Evolutionary conservation across 2,329 filamentous ascomycete species (phyloP).

Genomic region (Ilyonectria sp.): DNA sequence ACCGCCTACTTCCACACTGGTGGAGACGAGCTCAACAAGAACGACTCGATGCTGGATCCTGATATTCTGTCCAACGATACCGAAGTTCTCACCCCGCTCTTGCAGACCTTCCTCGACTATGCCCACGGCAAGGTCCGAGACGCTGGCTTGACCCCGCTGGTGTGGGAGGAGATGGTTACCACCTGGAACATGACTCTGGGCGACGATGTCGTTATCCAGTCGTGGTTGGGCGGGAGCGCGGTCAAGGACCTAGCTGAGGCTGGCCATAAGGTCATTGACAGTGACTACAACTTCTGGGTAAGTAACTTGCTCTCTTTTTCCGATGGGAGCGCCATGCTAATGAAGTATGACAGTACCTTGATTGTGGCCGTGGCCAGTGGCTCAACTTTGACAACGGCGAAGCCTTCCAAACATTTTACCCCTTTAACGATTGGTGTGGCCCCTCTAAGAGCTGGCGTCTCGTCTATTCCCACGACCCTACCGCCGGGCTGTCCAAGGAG

Average conservation of each 20-base stretch:
- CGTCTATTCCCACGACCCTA: constrained; percentile 85
- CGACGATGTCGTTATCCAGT: constrained; percentile 81
- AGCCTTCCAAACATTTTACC: constrained; percentile 69
- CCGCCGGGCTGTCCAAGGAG: constrained; percentile 72
- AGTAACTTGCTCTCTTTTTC: constrained; percentile 55
- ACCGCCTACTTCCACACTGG: constrained; percentile 87
- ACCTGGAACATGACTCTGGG: constrained; percentile 84
- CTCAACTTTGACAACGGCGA: constrained; percentile 76
- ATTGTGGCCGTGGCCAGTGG: constrained; percentile 87
- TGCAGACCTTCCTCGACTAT: constrained; percentile 83
- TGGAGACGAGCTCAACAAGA: constrained; percentile 87
- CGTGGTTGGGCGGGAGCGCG: constrained; percentile 78
- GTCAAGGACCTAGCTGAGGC: constrained; percentile 72
- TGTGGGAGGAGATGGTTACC: constrained; percentile 91
- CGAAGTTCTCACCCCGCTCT: constrained; percentile 77
- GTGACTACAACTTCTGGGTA: constrained; percentile 85
- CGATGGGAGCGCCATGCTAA: constrained; percentile 29
- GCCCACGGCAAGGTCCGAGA: constrained; percentile 76
- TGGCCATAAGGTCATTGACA: constrained; percentile 81
- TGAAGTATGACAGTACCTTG: constrained; percentile 74
- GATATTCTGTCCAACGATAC: constrained; percentile 78
- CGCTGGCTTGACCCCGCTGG: constrained; percentile 79
- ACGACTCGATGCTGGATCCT: constrained; percentile 77
- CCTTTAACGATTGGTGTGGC: constrained; percentile 85
- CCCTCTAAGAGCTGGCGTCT: constrained; percentile 87